phyloP scores from a whole-genome alignment of 306 rosid genomes.

The Vigna nakashimae region DNA sequence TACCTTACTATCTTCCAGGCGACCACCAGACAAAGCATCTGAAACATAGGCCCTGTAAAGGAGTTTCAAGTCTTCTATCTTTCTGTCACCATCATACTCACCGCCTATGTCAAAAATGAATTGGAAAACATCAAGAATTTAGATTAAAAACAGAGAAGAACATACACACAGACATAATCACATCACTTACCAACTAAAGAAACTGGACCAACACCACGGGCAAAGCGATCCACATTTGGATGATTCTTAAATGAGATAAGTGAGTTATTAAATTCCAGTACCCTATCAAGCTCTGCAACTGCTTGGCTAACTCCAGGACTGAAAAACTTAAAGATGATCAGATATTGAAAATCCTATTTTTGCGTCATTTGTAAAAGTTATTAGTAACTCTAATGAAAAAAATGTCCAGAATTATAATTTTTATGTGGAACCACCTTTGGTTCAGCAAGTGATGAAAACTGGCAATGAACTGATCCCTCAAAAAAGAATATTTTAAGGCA shows the following conservation, averaged over 20 bases:
- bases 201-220: slow-evolving; percentile 88
- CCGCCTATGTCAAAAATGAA: slow-evolving; percentile 70
- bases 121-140: slow-evolving; percentile 36
- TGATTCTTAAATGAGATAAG: slow-evolving; percentile 85
- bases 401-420: slow-evolving; percentile 22
- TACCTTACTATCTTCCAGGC: slow-evolving; percentile 57
- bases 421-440: slow-evolving; percentile 30
- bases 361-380: not conserved
- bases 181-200: slow-evolving; percentile 72
- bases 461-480: slow-evolving; percentile 35
- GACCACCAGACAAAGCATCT: slow-evolving; percentile 59
- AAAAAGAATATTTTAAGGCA: slow-evolving; percentile 17
- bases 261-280: slow-evolving; percentile 68
- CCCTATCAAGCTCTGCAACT: slow-evolving; percentile 75
- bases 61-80: slow-evolving; percentile 86
- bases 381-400: slow-evolving; percentile 22
- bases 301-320: slow-evolving; percentile 71
- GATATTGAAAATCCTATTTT: slow-evolving; percentile 31
- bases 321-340: slow-evolving; percentile 53
- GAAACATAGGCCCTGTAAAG: slow-evolving; percentile 67
- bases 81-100: slow-evolving; percentile 72
- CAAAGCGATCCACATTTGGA: slow-evolving; percentile 73
- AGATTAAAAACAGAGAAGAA: slow-evolving; percentile 9
- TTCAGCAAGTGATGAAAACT: slow-evolving; percentile 19
- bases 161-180: slow-evolving; percentile 20